These are phyloP conservation scores for Didymella keratinophila DNA, from an alignment of 2,329 filamentous ascomycete genomes.

Conservation along the genomic window DNA sequence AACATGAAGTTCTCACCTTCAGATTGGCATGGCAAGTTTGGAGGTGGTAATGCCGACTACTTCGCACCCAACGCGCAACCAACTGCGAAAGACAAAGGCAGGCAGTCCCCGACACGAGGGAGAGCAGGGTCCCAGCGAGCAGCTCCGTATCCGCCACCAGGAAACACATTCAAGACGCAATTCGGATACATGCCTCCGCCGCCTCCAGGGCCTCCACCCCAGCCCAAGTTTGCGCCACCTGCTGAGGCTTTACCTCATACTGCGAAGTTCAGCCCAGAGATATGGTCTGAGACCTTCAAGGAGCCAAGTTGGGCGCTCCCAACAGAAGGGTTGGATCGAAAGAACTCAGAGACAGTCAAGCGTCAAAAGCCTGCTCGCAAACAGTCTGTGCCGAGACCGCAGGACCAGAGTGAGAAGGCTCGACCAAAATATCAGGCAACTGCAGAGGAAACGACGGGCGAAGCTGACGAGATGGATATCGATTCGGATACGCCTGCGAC, in stretches of 20 bases:
- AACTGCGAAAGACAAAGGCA: slow-evolving; percentile 33
- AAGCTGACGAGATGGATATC: slow-evolving; percentile 58
- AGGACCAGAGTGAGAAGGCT: slow-evolving; percentile 37
- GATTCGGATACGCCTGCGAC: slow-evolving; percentile 48
- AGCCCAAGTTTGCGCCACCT: slow-evolving; percentile 34
- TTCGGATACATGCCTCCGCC: slow-evolving; percentile 38
- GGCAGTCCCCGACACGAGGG: slow-evolving; percentile 44
- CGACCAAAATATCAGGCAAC: slow-evolving; percentile 44
- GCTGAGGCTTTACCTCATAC: slow-evolving; percentile 33
- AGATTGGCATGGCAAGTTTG: slow-evolving; percentile 57
- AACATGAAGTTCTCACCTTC: slow-evolving; percentile 59
- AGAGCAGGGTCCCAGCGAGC: slow-evolving; percentile 34
- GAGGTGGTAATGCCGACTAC: slow-evolving; percentile 53
- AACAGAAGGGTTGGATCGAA: slow-evolving; percentile 45
- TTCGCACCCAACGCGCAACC: slow-evolving; percentile 50
- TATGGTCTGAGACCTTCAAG: slow-evolving; percentile 56
- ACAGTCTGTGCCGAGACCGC: slow-evolving; percentile 42
- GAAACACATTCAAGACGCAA: slow-evolving; percentile 18
- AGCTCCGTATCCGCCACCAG: slow-evolving; percentile 5
- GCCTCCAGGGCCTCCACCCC: slow-evolving; percentile 41
- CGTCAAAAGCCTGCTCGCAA: slow-evolving; percentile 42
- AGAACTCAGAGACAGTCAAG: slow-evolving; percentile 38
- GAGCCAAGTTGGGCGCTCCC: slow-evolving; percentile 52
- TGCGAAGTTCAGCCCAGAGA: slow-evolving; percentile 53
- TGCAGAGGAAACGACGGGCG: slow-evolving; percentile 38